These are phyloP conservation scores for Hygrocybe punicea DNA, from an alignment of 768 basidiomycete genomes.

Conservation along the genomic window DNA sequence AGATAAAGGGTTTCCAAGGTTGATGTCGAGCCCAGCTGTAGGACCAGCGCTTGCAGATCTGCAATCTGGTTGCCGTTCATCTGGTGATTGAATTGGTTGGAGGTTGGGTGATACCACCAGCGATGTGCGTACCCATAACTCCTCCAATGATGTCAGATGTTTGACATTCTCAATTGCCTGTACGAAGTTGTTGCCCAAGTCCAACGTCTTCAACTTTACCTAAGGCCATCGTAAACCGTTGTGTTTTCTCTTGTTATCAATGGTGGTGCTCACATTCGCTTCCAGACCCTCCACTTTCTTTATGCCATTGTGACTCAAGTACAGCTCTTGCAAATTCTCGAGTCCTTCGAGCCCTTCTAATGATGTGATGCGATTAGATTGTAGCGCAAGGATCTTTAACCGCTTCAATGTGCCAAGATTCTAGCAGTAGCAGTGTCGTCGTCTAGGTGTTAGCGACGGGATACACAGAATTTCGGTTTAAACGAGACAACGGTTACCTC, in stretches of 20 bases:
- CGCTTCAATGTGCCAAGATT: slow-evolving; percentile 66
- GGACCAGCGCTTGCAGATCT: slow-evolving; percentile 62
- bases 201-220: slow-evolving; percentile 77
- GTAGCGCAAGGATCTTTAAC: slow-evolving; percentile 82
- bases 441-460: neutral
- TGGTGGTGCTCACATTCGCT: slow-evolving; percentile 56
- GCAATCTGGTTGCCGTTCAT: slow-evolving; percentile 85
- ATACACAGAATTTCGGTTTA: neutral
- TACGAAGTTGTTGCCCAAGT: slow-evolving; percentile 84
- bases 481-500: slow-evolving; percentile 48
- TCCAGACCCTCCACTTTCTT: slow-evolving; percentile 80
- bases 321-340: slow-evolving; percentile 78
- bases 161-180: slow-evolving; percentile 75
- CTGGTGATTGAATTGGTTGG: slow-evolving; percentile 42
- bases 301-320: slow-evolving; percentile 92
- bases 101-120: neutral
- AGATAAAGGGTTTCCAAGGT: slow-evolving; percentile 87
- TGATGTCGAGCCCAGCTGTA: slow-evolving; percentile 56
- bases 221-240: slow-evolving; percentile 17
- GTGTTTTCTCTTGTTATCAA: neutral
- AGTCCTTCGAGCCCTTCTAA: slow-evolving; percentile 78
- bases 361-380: slow-evolving; percentile 90
- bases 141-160: slow-evolving; percentile 74
- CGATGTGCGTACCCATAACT: slow-evolving; percentile 75
- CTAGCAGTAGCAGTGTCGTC: slow-evolving; percentile 35